These are phyloP conservation scores for Calcarisporium arbuscula DNA, from an alignment of 2,329 filamentous ascomycete genomes.

Conservation along the genomic window DNA sequence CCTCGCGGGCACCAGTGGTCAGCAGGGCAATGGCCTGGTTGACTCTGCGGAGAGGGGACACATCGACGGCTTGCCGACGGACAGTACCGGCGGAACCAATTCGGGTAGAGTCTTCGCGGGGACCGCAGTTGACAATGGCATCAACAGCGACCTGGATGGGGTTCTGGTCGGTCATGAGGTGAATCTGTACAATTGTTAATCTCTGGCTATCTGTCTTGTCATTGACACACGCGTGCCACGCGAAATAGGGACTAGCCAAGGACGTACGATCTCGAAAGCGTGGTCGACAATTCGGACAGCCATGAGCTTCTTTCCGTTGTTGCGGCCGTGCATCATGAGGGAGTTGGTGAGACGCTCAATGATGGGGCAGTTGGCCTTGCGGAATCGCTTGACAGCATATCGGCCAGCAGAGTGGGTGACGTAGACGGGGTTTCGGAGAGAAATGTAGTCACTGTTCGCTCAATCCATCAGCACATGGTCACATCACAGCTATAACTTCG, in stretches of 20 bases:
- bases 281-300: constrained; percentile 98
- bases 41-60: constrained; percentile 97
- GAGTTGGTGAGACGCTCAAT: constrained; percentile 99
- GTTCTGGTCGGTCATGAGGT: constrained; percentile 99
- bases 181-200: constrained; percentile 56
- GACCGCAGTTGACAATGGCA: constrained; percentile 99
- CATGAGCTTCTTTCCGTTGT: constrained; percentile 99
- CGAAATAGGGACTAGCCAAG: constrained; percentile 4
- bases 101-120: constrained; percentile 99
- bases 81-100: constrained; percentile 99
- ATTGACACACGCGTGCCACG: background rate
- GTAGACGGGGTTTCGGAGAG: constrained; percentile 98
- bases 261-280: constrained; percentile 97
- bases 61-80: constrained; percentile 99
- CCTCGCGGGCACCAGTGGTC: constrained; percentile 97
- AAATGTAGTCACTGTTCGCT: constrained; percentile 86
- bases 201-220: background rate
- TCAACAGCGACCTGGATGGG: constrained; percentile 99
- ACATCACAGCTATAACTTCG: background rate
- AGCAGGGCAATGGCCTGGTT: constrained; percentile 99
- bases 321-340: constrained; percentile 99
- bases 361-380: constrained; percentile 99
- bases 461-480: constrained; percentile 27
- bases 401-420: constrained; percentile 97
- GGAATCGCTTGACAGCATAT: constrained; percentile 99